Percentiles rank a stretch among this genome's conserved stretches.
phyloP scores from a whole-genome alignment of 306 rosid genomes.

The Ziziphus jujuba region DNA sequence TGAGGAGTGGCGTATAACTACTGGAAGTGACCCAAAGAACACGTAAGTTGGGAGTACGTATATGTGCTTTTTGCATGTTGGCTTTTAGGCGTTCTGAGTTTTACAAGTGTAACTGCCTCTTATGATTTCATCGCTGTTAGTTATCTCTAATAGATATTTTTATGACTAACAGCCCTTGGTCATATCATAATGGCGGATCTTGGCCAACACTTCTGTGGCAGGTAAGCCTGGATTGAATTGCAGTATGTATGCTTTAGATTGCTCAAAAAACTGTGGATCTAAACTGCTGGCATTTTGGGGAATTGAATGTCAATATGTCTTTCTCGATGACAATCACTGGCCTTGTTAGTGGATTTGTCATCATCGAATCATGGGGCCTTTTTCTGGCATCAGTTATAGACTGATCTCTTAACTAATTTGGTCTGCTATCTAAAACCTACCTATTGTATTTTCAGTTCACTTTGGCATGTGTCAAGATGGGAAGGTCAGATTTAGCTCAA shows the following conservation, averaged over 20 bases:
- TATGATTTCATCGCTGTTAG: background rate
- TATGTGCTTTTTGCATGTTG: slow-evolving; percentile 6
- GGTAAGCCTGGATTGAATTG: slow-evolving; percentile 40
- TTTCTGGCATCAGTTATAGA: too few relatives aligned
- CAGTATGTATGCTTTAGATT: background rate
- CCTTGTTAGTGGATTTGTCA: background rate
- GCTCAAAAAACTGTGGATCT: background rate
- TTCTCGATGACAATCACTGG: background rate
- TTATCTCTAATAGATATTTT: slow-evolving; percentile 20
- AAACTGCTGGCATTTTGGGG: background rate
- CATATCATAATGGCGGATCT: slow-evolving; percentile 97
- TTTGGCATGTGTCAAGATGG: slow-evolving; percentile 95
- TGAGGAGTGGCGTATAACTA: slow-evolving; percentile 92
- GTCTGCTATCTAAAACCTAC: slow-evolving; percentile 1
- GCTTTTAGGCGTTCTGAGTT: background rate
- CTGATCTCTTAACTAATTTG: background rate
- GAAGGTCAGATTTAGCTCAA: slow-evolving; percentile 62
- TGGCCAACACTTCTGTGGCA: slow-evolving; percentile 99
- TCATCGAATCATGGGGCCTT: background rate
- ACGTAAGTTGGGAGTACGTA: slow-evolving; percentile 51
- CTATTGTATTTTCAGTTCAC: slow-evolving; percentile 63
- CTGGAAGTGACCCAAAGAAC: slow-evolving; percentile 95
- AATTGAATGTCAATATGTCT: background rate
- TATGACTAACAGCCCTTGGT: slow-evolving; percentile 77
- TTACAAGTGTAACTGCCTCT: slow-evolving; percentile 14